phyloP scores from a whole-genome alignment of 2,329 filamentous ascomycete species.

The Paraconiothyrium brasiliense region DNA sequence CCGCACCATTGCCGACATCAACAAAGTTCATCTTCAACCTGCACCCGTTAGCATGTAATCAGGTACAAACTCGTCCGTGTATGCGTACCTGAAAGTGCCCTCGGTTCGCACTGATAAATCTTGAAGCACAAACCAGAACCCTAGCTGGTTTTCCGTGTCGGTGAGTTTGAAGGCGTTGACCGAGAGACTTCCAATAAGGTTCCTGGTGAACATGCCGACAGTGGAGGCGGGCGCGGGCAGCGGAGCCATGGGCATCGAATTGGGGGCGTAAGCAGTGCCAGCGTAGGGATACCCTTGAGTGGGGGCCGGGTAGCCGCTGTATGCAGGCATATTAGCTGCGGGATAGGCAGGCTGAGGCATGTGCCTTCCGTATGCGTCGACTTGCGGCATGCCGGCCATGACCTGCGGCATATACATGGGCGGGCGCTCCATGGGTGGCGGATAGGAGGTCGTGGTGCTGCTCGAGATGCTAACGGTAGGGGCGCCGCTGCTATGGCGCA shows the following conservation, averaged over 20 bases:
- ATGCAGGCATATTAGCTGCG: conserved; percentile 29
- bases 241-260: conserved; percentile 26
- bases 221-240: conserved; percentile 58
- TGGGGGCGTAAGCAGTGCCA: conserved; percentile 20
- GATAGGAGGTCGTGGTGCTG: conserved; percentile 81
- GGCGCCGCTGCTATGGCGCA: conserved; percentile 70
- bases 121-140: conserved; percentile 96
- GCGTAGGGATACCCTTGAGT: conserved; percentile 13
- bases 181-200: conserved; percentile 90
- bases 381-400: conserved; percentile 35
- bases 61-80: neutral
- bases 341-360: conserved; percentile 28
- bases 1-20: conserved; percentile 72
- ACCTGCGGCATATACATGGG: conserved; percentile 32
- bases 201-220: conserved; percentile 90
- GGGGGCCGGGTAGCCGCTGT: conserved; percentile 23
- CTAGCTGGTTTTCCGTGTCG: conserved; percentile 80
- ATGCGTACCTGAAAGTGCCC: conserved; percentile 81
- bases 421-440: conserved; percentile 58
- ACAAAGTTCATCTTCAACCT: conserved; percentile 81
- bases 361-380: conserved; percentile 53
- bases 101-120: conserved; percentile 95
- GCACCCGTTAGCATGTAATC: conserved; percentile 22
- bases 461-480: conserved; percentile 78
- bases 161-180: conserved; percentile 87